Evolutionary conservation across 106 monocot species (phyloP).

Genomic region (Triglochin maritima): DNA sequence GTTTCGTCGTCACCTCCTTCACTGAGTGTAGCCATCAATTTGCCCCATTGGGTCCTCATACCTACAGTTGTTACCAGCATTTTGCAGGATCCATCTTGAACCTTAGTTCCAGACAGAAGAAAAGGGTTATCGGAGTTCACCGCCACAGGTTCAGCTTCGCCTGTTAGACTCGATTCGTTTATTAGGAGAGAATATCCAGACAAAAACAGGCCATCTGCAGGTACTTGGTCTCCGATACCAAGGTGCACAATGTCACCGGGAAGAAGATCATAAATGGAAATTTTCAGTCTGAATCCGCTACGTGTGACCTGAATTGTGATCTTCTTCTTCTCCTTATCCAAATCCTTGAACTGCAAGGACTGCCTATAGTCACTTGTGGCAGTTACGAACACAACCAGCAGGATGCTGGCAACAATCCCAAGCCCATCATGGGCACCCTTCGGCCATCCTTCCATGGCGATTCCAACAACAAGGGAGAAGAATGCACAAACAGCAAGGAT

Average conservation of each 20-base stretch:
- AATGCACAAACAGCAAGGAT: slow-evolving; percentile 50
- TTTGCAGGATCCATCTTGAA: slow-evolving; percentile 70
- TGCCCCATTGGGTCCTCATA: slow-evolving; percentile 74
- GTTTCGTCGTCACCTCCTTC: slow-evolving; percentile 80
- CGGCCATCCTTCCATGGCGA: slow-evolving; percentile 66
- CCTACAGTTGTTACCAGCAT: slow-evolving; percentile 67
- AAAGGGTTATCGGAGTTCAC: slow-evolving; percentile 48
- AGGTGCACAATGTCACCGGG: slow-evolving; percentile 62
- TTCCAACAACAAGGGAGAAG: slow-evolving; percentile 51
- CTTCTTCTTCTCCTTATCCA: slow-evolving; percentile 74
- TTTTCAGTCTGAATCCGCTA: slow-evolving; percentile 37
- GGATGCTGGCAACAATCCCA: slow-evolving; percentile 57
- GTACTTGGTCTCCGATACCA: slow-evolving; percentile 65
- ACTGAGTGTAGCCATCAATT: slow-evolving; percentile 58
- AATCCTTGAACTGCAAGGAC: slow-evolving; percentile 68
- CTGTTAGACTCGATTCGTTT: slow-evolving; percentile 66
- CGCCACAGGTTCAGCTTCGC: slow-evolving; percentile 51
- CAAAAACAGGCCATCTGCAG: slow-evolving; percentile 57
- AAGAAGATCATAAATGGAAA: slow-evolving; percentile 60
- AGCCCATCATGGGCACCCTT: slow-evolving; percentile 64
- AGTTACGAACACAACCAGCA: slow-evolving; percentile 66
- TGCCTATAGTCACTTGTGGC: slow-evolving; percentile 61
- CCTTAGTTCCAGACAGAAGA: slow-evolving; percentile 65
- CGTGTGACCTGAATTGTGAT: slow-evolving; percentile 52
- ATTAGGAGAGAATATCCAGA: slow-evolving; percentile 51